Evolutionary conservation across 768 basidiomycete species (phyloP).

Genomic region (Pulveroboletus sp.): DNA sequence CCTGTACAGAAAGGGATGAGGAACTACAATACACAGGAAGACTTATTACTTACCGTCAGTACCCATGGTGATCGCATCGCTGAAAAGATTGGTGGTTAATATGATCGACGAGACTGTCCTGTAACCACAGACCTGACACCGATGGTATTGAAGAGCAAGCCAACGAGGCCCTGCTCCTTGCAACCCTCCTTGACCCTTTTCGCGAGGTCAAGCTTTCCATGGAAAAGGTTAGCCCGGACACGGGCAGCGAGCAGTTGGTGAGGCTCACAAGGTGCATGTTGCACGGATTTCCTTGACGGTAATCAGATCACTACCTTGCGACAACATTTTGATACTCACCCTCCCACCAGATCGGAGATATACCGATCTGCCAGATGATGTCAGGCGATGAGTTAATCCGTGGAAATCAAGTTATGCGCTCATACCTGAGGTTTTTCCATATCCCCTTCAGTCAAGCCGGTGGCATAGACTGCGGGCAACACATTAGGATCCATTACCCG

Average conservation of each 20-base stretch:
- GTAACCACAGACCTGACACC: slow-evolving; percentile 62
- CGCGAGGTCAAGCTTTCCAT: slow-evolving; percentile 65
- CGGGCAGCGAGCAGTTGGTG: not conserved
- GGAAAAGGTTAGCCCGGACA: slow-evolving; percentile 1
- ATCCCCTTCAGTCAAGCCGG: slow-evolving; percentile 71
- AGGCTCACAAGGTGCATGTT: slow-evolving; percentile 69
- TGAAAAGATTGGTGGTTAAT: slow-evolving; percentile 19
- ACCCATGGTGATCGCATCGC: slow-evolving; percentile 88
- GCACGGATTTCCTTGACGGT: slow-evolving; percentile 69
- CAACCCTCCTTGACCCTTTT: slow-evolving; percentile 80
- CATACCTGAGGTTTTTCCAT: slow-evolving; percentile 80
- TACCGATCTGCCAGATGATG: slow-evolving; percentile 58
- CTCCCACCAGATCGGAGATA: slow-evolving; percentile 91
- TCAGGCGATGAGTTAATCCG: slow-evolving; percentile 5
- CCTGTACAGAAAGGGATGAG: slow-evolving; percentile 38
- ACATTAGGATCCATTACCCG: not conserved
- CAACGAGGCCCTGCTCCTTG: slow-evolving; percentile 73
- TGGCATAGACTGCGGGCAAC: slow-evolving; percentile 55
- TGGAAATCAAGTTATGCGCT: not conserved
- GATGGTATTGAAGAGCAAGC: slow-evolving; percentile 80
- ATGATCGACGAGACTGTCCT: not conserved
- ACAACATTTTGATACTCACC: slow-evolving; percentile 37
- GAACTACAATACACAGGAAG: not conserved
- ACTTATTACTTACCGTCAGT: slow-evolving; percentile 57
- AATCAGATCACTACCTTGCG: not conserved